These are phyloP conservation scores for Amanita inopinata DNA, from an alignment of 768 basidiomycete genomes.

Conservation along the genomic window DNA sequence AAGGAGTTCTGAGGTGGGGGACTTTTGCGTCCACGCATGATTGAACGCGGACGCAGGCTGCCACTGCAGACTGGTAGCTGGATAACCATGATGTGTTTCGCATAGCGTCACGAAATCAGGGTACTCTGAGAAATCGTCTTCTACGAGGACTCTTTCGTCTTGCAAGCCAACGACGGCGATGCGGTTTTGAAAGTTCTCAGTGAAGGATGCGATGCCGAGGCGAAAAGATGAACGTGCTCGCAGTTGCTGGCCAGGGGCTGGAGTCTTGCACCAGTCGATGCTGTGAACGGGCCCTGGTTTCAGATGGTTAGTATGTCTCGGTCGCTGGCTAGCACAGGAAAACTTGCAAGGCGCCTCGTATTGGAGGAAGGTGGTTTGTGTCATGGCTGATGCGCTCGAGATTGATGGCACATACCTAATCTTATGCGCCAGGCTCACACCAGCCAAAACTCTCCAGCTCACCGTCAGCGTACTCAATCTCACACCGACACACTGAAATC, in stretches of 20 bases:
- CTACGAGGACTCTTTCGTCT: slow-evolving; percentile 81
- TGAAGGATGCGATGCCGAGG: slow-evolving; percentile 76
- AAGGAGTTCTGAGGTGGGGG: slow-evolving; percentile 63
- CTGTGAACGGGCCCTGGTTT: slow-evolving; percentile 79
- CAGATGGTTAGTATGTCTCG: slow-evolving; percentile 9
- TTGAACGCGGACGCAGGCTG: slow-evolving; percentile 66
- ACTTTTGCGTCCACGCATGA: slow-evolving; percentile 62
- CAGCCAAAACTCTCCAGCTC: no score
- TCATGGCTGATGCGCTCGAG: slow-evolving; percentile 28
- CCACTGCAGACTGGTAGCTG: slow-evolving; percentile 90
- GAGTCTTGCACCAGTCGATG: slow-evolving; percentile 82
- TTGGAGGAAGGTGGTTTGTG: slow-evolving; percentile 63
- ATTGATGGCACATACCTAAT: no score
- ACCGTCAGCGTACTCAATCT: no score
- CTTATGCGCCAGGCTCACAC: no score
- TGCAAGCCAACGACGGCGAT: slow-evolving; percentile 73
- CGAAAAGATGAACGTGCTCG: slow-evolving; percentile 75
- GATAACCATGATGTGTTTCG: slow-evolving; percentile 81
- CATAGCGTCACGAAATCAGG: slow-evolving; percentile 83
- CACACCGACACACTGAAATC: no score
- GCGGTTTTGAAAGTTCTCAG: slow-evolving; percentile 75
- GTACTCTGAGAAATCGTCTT: slow-evolving; percentile 75
- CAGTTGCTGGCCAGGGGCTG: slow-evolving; percentile 61
- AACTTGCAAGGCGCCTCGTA: slow-evolving; percentile 81
- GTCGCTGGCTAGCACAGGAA: background rate